Conservation (phyloP, 352 stramenopile species). For the Phytophthora rubi region DNA sequence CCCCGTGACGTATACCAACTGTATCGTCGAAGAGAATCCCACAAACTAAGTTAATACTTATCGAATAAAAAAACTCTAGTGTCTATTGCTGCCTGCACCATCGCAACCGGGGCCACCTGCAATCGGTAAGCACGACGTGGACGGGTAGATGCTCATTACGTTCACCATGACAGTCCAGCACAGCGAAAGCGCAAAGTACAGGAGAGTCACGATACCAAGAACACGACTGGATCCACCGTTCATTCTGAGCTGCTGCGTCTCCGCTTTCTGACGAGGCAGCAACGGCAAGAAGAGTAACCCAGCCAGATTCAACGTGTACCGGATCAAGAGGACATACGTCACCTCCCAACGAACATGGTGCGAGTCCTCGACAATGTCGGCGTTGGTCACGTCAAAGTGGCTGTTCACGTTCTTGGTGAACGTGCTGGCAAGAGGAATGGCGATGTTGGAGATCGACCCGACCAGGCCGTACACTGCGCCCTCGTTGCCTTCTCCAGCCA, state of each 20-base stretch:
- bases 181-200: constrained; percentile 35
- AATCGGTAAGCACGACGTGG: constrained; percentile 30
- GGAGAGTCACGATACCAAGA: constrained; percentile 41
- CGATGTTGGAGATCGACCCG: constrained; percentile 50
- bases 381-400: constrained; percentile 47
- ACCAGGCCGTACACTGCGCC: constrained; percentile 46
- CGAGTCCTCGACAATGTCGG: constrained; percentile 46
- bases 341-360: constrained; percentile 41
- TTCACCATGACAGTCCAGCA: constrained; percentile 36
- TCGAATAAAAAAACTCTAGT: constrained; percentile 1
- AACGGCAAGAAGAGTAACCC: constrained; percentile 40
- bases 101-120: constrained; percentile 31
- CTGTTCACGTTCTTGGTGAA: constrained; percentile 43
- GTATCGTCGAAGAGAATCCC: not conserved
- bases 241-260: constrained; percentile 44
- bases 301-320: constrained; percentile 41
- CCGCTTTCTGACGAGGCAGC: constrained; percentile 51
- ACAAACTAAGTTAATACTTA: not conserved
- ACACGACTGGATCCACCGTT: constrained; percentile 43
- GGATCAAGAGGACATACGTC: constrained; percentile 49
- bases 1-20: not conserved
- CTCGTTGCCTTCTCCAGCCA: constrained; percentile 49
- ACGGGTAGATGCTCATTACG: constrained; percentile 42
- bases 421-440: constrained; percentile 42
- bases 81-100: not conserved